phyloP scores from a whole-genome alignment of 2,329 filamentous ascomycete genomes.

The Ophiostoma piceae region DNA sequence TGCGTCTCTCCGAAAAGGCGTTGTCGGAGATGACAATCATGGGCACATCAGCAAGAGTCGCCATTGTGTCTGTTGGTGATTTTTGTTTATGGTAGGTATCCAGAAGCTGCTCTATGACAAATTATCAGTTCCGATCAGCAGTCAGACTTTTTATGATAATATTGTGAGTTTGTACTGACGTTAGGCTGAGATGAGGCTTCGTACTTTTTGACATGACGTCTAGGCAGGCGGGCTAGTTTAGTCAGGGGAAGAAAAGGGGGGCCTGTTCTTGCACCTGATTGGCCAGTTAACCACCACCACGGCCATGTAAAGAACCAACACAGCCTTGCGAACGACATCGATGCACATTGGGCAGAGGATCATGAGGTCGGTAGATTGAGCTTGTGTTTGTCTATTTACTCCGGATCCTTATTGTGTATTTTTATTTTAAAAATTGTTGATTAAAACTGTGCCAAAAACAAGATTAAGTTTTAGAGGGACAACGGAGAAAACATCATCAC shows the following conservation, averaged over 20 bases:
- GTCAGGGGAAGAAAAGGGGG: constrained; percentile 8
- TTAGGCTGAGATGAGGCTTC: constrained; percentile 10
- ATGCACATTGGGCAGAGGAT: neutral
- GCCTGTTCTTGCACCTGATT: neutral
- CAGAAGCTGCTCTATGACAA: neutral
- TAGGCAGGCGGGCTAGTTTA: constrained; percentile 11
- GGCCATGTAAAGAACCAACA: neutral
- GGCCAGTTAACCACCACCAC: neutral
- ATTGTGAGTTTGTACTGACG: neutral
- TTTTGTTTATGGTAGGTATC: neutral
- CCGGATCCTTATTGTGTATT: too few relatives aligned
- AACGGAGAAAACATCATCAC: neutral
- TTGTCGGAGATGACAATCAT: constrained; percentile 71
- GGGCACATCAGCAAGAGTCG: constrained; percentile 64
- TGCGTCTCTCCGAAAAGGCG: constrained; percentile 77
- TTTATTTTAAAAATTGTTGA: neutral
- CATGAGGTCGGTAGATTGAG: neutral
- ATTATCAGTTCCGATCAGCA: neutral
- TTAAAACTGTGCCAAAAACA: neutral
- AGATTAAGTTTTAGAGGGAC: neutral
- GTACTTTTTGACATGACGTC: constrained; percentile 14
- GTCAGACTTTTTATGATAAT: neutral
- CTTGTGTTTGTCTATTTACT: neutral
- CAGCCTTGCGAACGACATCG: constrained; percentile 3
- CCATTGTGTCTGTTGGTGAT: neutral